Evolutionary conservation across 225 moss, liverwort and hornwort genomes (phyloP).

Genomic region (Polytrichum commune): DNA sequence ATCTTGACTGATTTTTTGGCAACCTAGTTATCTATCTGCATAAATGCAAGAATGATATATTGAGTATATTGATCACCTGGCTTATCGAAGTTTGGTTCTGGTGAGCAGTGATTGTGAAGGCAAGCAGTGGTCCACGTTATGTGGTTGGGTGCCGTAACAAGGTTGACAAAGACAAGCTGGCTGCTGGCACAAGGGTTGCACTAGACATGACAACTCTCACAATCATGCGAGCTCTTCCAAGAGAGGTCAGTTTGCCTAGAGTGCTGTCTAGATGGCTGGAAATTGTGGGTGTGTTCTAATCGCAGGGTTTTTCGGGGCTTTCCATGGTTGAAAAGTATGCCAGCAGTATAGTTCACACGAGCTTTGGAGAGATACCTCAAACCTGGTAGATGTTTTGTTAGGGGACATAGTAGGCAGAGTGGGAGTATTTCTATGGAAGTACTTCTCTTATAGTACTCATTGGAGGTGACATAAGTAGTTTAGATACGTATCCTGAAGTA

Average conservation of each 20-base stretch:
- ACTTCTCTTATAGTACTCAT: too few species aligned
- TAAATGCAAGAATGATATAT: background rate
- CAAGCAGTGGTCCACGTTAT: constrained; percentile 96
- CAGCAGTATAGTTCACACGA: too few species aligned
- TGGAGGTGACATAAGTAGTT: too few species aligned
- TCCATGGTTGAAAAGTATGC: too few species aligned
- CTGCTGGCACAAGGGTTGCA: constrained; percentile 90
- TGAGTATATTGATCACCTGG: constrained; percentile 4
- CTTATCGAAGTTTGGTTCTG: background rate
- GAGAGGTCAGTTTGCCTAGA: constrained; percentile 56
- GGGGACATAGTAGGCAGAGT: too few species aligned
- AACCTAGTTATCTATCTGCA: background rate
- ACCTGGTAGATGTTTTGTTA: too few species aligned
- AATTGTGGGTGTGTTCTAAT: too few species aligned
- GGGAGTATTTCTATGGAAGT: too few species aligned
- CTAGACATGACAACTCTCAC: constrained; percentile 98
- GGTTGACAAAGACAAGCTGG: constrained; percentile 94
- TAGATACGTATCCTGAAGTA: too few species aligned
- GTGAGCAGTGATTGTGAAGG: constrained; percentile 90
- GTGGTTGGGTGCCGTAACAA: constrained; percentile 98
- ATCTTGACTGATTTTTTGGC: background rate
- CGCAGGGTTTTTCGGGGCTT: too few species aligned
- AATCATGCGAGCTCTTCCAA: constrained; percentile 95
- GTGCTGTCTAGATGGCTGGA: constrained; percentile 5
- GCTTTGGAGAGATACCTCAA: too few species aligned